Percentiles rank a stretch among this genome's conserved stretches.
phyloP scores from a whole-genome alignment of 306 rosid species.

The Medicago ruthenica region DNA sequence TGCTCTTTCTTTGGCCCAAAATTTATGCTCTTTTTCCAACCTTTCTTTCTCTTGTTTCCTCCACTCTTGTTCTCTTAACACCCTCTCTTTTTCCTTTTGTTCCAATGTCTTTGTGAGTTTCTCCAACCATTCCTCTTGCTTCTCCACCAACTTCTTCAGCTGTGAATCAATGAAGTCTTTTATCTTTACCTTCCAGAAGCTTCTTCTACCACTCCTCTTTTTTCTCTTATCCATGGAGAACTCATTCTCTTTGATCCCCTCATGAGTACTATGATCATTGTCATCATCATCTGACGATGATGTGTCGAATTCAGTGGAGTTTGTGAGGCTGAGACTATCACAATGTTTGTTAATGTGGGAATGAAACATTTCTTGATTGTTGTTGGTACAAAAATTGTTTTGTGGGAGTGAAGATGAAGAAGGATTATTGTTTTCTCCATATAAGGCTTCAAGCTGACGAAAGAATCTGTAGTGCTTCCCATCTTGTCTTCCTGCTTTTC shows the following conservation, averaged over 20 bases:
- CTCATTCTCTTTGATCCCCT: constrained; percentile 50
- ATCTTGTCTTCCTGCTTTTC: constrained; percentile 97
- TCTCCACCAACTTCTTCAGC: constrained; percentile 87
- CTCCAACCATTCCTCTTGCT: constrained; percentile 94
- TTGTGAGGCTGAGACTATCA: constrained; percentile 76
- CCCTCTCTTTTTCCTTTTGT: constrained; percentile 86
- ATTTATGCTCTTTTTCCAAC: constrained; percentile 75
- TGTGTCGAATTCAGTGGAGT: constrained; percentile 78
- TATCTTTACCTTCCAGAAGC: constrained; percentile 83
- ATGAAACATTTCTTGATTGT: constrained; percentile 54
- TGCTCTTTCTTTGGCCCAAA: constrained; percentile 94
- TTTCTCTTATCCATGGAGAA: constrained; percentile 56
- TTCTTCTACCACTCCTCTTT: constrained; percentile 50
- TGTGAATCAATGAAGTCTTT: constrained; percentile 83
- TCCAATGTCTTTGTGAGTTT: constrained; percentile 76
- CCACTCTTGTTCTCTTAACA: constrained; percentile 83
- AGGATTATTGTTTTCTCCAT: constrained; percentile 62
- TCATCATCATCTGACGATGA: constrained; percentile 75
- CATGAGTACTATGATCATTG: constrained; percentile 46
- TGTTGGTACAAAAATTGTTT: constrained; percentile 51
- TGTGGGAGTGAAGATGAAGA: constrained; percentile 56
- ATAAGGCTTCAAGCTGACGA: constrained; percentile 96
- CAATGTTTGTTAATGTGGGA: constrained; percentile 52
- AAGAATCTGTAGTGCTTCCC: constrained; percentile 96
- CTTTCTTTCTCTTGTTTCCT: constrained; percentile 71